These are phyloP conservation scores for Jacaranda copaia DNA, from an alignment of 257 asterid species.

Conservation along the genomic window DNA sequence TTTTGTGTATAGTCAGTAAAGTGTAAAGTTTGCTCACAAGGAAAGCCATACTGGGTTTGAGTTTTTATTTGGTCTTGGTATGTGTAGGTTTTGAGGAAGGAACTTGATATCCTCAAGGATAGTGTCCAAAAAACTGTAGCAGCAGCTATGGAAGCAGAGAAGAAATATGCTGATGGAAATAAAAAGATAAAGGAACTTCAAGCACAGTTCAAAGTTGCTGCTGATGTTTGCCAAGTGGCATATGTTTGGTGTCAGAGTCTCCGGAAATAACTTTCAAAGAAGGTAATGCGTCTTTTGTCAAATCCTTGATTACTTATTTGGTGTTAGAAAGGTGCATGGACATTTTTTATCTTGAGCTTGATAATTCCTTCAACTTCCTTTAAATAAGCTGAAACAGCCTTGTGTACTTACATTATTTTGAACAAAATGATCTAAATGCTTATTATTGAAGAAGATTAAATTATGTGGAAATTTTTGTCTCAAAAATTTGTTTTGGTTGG, in stretches of 20 bases:
- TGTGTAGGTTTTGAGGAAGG: constrained; percentile 74
- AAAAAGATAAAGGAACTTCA: constrained; percentile 72
- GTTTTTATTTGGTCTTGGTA: constrained; percentile 32
- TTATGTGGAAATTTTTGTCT: too few relatives aligned
- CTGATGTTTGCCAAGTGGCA: constrained; percentile 86
- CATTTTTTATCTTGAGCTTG: too few relatives aligned
- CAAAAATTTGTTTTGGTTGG: too few relatives aligned
- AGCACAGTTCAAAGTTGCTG: constrained; percentile 72
- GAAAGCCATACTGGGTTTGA: constrained; percentile 15
- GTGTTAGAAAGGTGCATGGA: too few relatives aligned
- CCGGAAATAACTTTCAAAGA: constrained; percentile 63
- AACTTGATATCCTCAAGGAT: constrained; percentile 73
- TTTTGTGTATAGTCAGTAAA: constrained; percentile 9
- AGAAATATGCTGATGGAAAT: constrained; percentile 68
- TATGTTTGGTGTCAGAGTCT: constrained; percentile 65
- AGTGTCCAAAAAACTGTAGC: constrained; percentile 67
- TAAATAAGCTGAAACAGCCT: too few relatives aligned
- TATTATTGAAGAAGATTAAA: too few relatives aligned
- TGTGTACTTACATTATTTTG: too few relatives aligned
- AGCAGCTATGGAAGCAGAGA: constrained; percentile 61
- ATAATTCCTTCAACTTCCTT: too few relatives aligned
- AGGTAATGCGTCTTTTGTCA: constrained; percentile 52
- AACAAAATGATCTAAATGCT: too few relatives aligned
- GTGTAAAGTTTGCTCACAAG: constrained; percentile 20
- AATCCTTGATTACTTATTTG: constrained; percentile 24